A percentile compares a stretch with the other conserved stretches of the same genome.
Evolutionary conservation across 192 early-diverging fungal genomes (phyloP).

Genomic region (Backusella tuberculispora): DNA sequence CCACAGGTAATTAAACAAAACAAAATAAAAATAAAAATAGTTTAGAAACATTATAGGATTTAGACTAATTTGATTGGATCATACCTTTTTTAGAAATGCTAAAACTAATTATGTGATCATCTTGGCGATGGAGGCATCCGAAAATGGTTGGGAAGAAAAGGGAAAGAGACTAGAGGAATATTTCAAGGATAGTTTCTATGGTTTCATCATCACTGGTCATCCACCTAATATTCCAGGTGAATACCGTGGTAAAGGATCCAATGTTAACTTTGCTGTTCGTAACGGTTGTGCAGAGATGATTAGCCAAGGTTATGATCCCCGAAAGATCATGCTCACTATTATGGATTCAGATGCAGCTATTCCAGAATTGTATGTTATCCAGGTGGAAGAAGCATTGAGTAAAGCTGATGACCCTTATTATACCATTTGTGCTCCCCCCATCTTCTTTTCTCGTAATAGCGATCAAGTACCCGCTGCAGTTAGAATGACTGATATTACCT

Average conservation of each 20-base stretch:
- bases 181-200: constrained; percentile 62
- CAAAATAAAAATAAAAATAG: not conserved
- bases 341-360: constrained; percentile 76
- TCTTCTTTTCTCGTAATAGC: constrained; percentile 62
- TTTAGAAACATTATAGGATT: not conserved
- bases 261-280: constrained; percentile 68
- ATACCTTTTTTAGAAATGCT: constrained; percentile 39
- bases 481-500: constrained; percentile 71
- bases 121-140: constrained; percentile 75
- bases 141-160: constrained; percentile 57
- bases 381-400: constrained; percentile 42
- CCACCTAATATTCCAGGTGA: constrained; percentile 72
- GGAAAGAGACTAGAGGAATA: constrained; percentile 51
- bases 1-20: constrained; percentile 59
- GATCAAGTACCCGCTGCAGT: constrained; percentile 72
- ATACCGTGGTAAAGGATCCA: constrained; percentile 77
- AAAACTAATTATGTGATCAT: constrained; percentile 54
- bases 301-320: constrained; percentile 40
- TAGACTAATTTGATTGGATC: constrained; percentile 11
- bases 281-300: constrained; percentile 37
- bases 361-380: constrained; percentile 69
- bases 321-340: constrained; percentile 67
- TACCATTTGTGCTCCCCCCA: constrained; percentile 49
- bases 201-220: constrained; percentile 72
- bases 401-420: constrained; percentile 48